Percentiles rank a stretch among this genome's conserved stretches.
These are phyloP conservation scores for Lasiodiplodia sp. DNA, from an alignment of 2,329 filamentous ascomycete species.

Conservation along the genomic window DNA sequence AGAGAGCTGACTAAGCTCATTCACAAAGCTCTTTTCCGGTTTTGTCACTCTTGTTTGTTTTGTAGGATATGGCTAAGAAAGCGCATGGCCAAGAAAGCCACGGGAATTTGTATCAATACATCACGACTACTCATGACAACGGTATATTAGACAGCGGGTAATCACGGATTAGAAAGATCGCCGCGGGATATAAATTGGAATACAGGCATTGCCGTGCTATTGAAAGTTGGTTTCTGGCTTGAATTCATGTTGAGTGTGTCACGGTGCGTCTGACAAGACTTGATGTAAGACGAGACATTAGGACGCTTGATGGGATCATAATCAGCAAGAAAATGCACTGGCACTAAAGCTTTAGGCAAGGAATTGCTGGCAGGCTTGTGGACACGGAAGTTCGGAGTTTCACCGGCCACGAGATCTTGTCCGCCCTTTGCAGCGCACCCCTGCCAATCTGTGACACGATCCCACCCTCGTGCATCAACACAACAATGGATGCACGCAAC, in stretches of 20 bases:
- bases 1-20: constrained; percentile 1
- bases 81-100: not conserved
- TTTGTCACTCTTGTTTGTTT: not conserved
- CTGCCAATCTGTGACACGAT: no score
- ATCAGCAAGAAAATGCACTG: no score
- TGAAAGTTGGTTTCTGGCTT: no score
- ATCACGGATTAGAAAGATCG: not conserved
- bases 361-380: not conserved
- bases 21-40: not conserved
- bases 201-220: not conserved
- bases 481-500: no score
- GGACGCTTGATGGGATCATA: no score
- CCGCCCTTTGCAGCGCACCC: no score
- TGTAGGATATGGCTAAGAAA: constrained; percentile 15
- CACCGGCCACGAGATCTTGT: no score
- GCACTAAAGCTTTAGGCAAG: not conserved
- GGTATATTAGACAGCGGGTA: constrained; percentile 6
- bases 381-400: no score
- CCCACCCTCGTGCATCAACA: no score
- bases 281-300: no score
- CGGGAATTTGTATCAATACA: constrained; percentile 17
- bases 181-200: constrained; percentile 1
- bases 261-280: no score
- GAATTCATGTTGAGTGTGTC: no score
- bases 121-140: constrained; percentile 15